Evolutionary conservation across 768 basidiomycete genomes (phyloP).

Genomic region (Lentinula aciculospora): DNA sequence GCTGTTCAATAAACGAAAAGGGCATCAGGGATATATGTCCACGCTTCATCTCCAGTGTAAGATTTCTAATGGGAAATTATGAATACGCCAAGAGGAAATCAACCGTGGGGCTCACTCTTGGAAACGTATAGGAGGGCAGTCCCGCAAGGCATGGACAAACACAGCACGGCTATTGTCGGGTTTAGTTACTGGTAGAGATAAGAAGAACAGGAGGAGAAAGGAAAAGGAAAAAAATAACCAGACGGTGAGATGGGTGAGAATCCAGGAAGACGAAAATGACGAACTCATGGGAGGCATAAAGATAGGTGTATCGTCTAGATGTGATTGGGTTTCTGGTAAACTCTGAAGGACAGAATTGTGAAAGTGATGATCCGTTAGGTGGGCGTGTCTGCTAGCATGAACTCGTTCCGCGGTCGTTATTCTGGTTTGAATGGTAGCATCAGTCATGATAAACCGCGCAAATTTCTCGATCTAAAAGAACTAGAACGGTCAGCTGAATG

Average conservation of each 20-base stretch:
- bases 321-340: constrained; percentile 70
- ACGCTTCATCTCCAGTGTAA: constrained; percentile 65
- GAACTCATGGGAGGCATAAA: constrained; percentile 74
- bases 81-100: neutral
- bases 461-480: constrained; percentile 75
- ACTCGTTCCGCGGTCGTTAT: constrained; percentile 80
- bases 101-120: constrained; percentile 51
- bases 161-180: constrained; percentile 77
- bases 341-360: constrained; percentile 76
- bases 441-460: constrained; percentile 70
- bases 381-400: constrained; percentile 78
- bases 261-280: constrained; percentile 17
- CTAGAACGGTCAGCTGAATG: constrained; percentile 17
- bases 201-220: neutral
- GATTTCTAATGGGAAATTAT: constrained; percentile 44
- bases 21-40: constrained; percentile 79
- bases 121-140: constrained; percentile 61
- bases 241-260: constrained; percentile 4
- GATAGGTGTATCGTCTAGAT: constrained; percentile 67
- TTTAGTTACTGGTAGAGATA: constrained; percentile 49
- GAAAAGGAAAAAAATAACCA: neutral
- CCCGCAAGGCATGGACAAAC: constrained; percentile 71
- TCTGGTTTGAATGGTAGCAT: constrained; percentile 66
- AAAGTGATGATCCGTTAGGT: constrained; percentile 73
- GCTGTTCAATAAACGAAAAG: constrained; percentile 70